Base-by-base conservation (phyloP, 148 eudicot genomes). In the Nepenthes gracilis region DNA sequence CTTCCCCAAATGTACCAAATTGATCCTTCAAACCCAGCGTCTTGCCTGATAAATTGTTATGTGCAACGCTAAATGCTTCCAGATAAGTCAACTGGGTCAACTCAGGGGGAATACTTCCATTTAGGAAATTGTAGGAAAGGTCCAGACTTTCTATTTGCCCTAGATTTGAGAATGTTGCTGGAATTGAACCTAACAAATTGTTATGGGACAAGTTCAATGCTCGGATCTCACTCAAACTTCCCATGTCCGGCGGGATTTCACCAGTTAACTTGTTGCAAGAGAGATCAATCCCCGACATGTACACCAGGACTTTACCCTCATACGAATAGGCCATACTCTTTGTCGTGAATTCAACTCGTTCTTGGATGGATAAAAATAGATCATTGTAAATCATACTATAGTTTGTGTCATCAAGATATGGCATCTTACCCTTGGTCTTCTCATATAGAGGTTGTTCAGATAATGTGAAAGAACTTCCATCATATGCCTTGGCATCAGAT, bases 201-300 rank as follows among this genome's bases (percentile, higher is more conserved):
- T 72, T 64, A 40, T 69, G 72, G 47, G 72, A 69, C 37, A 69
- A 4, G 10, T 69, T 69, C n/a, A 69, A 12, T 2, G 62, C 35
- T 1, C 10, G 36, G 1, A 66, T 35, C 2, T 23, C 2, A 9
- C 36, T 56, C 5, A 57, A 12, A 5, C 47, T 47, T 1, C 67
- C 67, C 2, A 72, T 43, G 53, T 52, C 66, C 0, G 33, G 53
- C 10, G 70, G 70, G 49, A 72, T 57, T 12, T 43, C 11, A 2
- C 75, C 70, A 0, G 62, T 9, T 5, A 66, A 13, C 15, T 11
- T 40, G 57, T 71, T 71, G 23, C 61, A 37, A 12, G 72, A 69
- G 2, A 69, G 13, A 69, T 68, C 66, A 9, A 68, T 2, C 5
- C 15, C 66, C 1, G 70, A 68, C 57, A 68, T 47, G 2, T 32